Evolutionary conservation across 805 yeast genomes (phyloP), one percentile per base, ranked within the genome.

Genomic region (Candida pini): DNA sequence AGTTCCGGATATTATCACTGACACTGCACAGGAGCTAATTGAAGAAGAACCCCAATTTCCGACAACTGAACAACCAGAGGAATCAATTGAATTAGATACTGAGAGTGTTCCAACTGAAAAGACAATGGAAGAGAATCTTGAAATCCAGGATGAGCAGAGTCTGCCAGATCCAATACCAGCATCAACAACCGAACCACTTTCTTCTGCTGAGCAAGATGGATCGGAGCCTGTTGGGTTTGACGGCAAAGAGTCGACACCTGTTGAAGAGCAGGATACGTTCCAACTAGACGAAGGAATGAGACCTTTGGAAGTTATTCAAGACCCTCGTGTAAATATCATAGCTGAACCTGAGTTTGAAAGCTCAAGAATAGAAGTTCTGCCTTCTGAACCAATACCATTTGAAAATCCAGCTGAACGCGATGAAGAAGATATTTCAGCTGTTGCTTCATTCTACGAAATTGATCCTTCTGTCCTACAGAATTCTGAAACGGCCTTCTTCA

Each of bases 401-500:
- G 30, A 28, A 12, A 21, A 6, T 9, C 27, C 13, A 15, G n/a
- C 25, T 3, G 27, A 27, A 2, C 2, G 22, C n/a, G 4, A 19
- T 29, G 35, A 31, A 3, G 40, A 30, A n/a, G 44, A 45, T 10
- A 31, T 38, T 13, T 41, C 30, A 6, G 34, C 60, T 6, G 44
- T 66, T 6, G 46, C 68, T 5, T 51, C 66, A 1, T 68, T 64
- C 35, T 56, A 60, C 16, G 53, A 56, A 7, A 38, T 66, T 4
- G 56, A 60, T 6, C 18, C 33, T 0, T 43, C 48, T 1, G n/a
- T 34, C 4, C 20, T 68, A 6, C 38, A 34, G 9, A 18, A 44
- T 2, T 16, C 58, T 5, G 56, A 55, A 26, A 18, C 29, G 1
- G 37, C 21, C 1, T 31, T 60, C 1, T 36, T 66, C 13, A 34